Percentiles rank a stretch among this genome's conserved stretches.
phyloP scores from a whole-genome alignment of 148 eudicot species.

The Diospyros lotus region DNA sequence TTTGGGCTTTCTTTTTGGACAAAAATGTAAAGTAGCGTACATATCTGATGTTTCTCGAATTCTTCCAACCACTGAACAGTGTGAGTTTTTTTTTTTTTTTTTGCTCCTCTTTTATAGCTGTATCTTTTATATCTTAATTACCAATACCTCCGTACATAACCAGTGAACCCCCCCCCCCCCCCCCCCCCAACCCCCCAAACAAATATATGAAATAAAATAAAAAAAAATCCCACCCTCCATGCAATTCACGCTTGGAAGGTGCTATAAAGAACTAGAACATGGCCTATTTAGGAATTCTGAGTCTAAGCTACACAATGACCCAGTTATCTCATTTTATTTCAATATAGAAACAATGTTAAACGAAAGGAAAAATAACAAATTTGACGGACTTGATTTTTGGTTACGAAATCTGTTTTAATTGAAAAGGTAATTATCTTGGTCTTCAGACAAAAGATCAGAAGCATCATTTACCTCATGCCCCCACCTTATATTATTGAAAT shows the following conservation, averaged over 20 bases:
- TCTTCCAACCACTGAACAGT: slow-evolving; percentile 54
- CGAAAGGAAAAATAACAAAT: no score
- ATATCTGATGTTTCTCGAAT: slow-evolving; percentile 90
- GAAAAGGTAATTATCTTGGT: not conserved
- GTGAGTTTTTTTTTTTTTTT: slow-evolving; percentile 40
- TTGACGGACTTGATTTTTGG: no score
- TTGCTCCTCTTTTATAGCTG: not conserved
- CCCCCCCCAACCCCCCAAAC: no score
- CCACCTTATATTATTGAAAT: not conserved
- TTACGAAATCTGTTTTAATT: no score
- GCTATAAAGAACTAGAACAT: no score
- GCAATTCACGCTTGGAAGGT: no score
- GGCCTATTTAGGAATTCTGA: no score
- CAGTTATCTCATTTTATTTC: not conserved
- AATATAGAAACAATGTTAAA: not conserved
- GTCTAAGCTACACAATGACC: not conserved
- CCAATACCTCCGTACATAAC: not conserved
- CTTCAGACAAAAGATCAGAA: not conserved
- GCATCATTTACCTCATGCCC: not conserved
- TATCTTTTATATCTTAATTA: not conserved
- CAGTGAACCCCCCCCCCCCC: no score
- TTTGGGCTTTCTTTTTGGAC: slow-evolving; percentile 86
- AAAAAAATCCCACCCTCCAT: no score
- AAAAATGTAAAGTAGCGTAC: slow-evolving; percentile 70
- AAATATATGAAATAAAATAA: no score